A percentile compares a stretch with the other conserved stretches of the same genome.
Evolutionary conservation across 2,329 filamentous ascomycete species (phyloP).

Genomic region (Paraphoma sp.): DNA sequence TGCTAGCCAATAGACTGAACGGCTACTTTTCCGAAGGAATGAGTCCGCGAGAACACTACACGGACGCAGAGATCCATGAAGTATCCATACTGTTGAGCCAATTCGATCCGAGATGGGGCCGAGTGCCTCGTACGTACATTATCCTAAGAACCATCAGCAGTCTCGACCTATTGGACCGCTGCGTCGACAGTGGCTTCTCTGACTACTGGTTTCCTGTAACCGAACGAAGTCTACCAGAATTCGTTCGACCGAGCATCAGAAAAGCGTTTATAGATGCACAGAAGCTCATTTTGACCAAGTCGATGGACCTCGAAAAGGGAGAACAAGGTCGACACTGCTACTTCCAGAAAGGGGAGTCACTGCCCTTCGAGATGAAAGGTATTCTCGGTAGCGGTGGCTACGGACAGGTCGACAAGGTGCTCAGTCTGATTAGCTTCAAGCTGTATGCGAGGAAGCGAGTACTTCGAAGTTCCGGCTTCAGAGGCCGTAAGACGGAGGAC

Average conservation of each 20-base stretch:
- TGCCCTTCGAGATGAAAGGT: neutral
- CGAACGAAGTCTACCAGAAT: conserved; percentile 14
- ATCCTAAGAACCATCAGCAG: conserved; percentile 32
- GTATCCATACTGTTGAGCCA: conserved; percentile 14
- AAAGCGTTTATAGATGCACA: conserved; percentile 17
- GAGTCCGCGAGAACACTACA: neutral
- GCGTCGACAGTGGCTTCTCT: conserved; percentile 28
- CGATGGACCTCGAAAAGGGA: neutral
- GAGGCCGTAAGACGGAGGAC: conserved; percentile 7
- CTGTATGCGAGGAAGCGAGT: conserved; percentile 39
- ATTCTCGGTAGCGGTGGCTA: neutral
- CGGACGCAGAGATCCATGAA: neutral
- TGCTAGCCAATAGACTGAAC: neutral
- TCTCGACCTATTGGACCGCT: conserved; percentile 24
- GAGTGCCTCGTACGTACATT: conserved; percentile 32
- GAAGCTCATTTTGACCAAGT: conserved; percentile 22
- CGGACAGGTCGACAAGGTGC: conserved; percentile 27
- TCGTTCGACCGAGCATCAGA: conserved; percentile 8
- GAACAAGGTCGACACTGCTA: conserved; percentile 10
- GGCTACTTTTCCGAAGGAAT: neutral
- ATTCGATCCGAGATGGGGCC: conserved; percentile 13
- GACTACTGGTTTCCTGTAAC: conserved; percentile 38
- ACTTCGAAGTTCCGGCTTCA: conserved; percentile 15
- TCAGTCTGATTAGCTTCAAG: conserved; percentile 26
- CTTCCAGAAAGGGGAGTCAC: neutral